Percentiles rank a stretch among this genome's conserved stretches.
These are phyloP conservation scores for Thielaviopsis euricoi DNA, from an alignment of 2,329 filamentous ascomycete genomes.

Conservation along the genomic window DNA sequence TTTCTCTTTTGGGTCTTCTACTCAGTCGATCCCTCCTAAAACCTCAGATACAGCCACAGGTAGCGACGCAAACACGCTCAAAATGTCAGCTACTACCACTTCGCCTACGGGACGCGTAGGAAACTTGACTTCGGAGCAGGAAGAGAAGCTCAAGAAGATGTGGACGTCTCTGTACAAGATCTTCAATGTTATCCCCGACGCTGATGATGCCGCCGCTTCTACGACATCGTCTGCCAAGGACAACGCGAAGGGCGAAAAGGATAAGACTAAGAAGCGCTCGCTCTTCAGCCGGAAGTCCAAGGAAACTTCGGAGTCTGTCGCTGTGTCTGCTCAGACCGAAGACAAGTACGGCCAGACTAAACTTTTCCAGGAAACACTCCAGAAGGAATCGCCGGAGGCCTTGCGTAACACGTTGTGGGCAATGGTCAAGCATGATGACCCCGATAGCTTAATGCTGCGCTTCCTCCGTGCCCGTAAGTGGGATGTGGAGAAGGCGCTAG, in stretches of 20 bases:
- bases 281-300: conserved; percentile 49
- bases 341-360: conserved; percentile 91
- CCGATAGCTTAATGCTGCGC: conserved; percentile 66
- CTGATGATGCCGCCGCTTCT: conserved; percentile 16
- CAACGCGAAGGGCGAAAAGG: conserved; percentile 46
- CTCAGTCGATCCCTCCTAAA: neutral
- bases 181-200: conserved; percentile 40
- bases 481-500: conserved; percentile 81
- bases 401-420: conserved; percentile 73
- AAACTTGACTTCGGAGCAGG: conserved; percentile 78
- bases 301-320: conserved; percentile 30
- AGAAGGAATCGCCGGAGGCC: conserved; percentile 58
- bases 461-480: conserved; percentile 86
- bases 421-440: conserved; percentile 92
- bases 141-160: conserved; percentile 72
- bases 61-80: neutral
- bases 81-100: conserved; percentile 4
- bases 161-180: conserved; percentile 66
- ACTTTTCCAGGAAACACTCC: conserved; percentile 67
- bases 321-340: conserved; percentile 37
- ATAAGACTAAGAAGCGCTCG: conserved; percentile 57
- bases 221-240: conserved; percentile 18
- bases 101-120: conserved; percentile 52
- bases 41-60: neutral
- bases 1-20: neutral